Percentiles rank a stretch among this genome's conserved stretches.
These are phyloP conservation scores for Psidium friedrichsthalianum DNA, from an alignment of 345 rosid genomes.

Conservation along the genomic window DNA sequence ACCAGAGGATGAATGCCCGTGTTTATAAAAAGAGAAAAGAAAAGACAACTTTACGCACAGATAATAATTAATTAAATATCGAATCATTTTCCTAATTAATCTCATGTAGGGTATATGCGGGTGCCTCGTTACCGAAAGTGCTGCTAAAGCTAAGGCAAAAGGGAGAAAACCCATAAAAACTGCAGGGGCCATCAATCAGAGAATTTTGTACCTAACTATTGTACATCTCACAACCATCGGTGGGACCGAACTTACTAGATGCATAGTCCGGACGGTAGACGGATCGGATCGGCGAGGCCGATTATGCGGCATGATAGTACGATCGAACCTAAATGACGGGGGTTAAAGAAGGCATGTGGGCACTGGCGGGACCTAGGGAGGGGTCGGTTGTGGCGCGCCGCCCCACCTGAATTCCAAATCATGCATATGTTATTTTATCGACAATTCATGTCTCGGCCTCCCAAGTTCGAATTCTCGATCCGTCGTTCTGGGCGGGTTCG, in stretches of 20 bases:
- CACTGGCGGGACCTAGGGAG: too few relatives aligned
- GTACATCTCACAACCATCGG: neutral
- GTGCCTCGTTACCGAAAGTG: neutral
- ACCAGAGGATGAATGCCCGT: neutral
- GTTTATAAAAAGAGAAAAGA: neutral
- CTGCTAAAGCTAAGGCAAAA: neutral
- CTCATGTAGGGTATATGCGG: neutral
- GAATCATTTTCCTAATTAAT: neutral
- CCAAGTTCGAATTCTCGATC: too few relatives aligned
- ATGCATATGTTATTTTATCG: too few relatives aligned
- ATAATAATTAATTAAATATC: neutral
- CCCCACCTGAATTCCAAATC: too few relatives aligned
- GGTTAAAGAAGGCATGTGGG: too few relatives aligned
- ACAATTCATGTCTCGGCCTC: too few relatives aligned
- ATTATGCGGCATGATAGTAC: neutral
- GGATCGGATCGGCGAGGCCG: rapidly evolving
- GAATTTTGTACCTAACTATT: neutral
- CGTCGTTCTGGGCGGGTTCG: too few relatives aligned
- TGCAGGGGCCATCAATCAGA: neutral
- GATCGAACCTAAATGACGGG: neutral
- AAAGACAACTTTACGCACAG: neutral
- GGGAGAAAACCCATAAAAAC: neutral
- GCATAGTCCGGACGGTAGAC: rapidly evolving
- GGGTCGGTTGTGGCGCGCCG: too few relatives aligned
- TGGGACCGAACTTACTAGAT: neutral